Evolutionary conservation across 768 basidiomycete genomes (phyloP), one percentile per base, ranked within the genome.

Genomic region (Plicaturopsis crispa): DNA sequence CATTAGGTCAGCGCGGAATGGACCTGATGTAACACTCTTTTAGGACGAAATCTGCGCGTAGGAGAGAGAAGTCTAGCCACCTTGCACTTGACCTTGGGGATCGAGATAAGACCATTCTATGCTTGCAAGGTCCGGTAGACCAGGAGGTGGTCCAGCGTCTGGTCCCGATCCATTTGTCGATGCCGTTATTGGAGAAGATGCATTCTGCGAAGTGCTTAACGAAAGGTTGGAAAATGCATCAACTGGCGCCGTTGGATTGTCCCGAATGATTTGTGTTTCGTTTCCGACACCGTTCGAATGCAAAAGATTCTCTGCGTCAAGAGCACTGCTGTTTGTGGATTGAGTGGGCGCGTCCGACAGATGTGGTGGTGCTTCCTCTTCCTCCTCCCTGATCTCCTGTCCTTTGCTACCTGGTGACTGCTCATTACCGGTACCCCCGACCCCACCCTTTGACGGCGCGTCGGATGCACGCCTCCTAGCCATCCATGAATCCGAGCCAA

Each of bases 41-140:
- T 23, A 28, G 24, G 22, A 17, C 24, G 8, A 34, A 41, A 33
- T 24, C 19, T 8, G 14, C 26, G 16, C 5, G 20, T 40, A 10
- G 14, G n/a, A 28, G 38, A 14, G 24, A 10, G 34, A 17, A 11
- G 16, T 38, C 36, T 28, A 40, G 21, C 5, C 49, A 89, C 91
- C 92, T 77, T 97, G 92, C 30, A 93, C 65, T 42, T 84, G 76
- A n/a, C 92, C 90, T 48, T 84, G 77, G 14, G 90, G 91, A 54
- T 97, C 92, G 35, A 90, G 75, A 59, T 97, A 97, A 17, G 80
- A 84, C 92, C 92, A 97, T 54, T 88, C 79, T 16, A 92, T 59
- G 45, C 59, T 70, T 20, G 72, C 67, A 22, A 74, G 65, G 61
- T 84, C 82, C 32, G 59, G 44, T 28, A 70, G 48, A 35, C 68